Evolutionary conservation across 2,329 filamentous ascomycete genomes (phyloP), one percentile per base, ranked within the genome.

Genomic region (Fusarium sp.): DNA sequence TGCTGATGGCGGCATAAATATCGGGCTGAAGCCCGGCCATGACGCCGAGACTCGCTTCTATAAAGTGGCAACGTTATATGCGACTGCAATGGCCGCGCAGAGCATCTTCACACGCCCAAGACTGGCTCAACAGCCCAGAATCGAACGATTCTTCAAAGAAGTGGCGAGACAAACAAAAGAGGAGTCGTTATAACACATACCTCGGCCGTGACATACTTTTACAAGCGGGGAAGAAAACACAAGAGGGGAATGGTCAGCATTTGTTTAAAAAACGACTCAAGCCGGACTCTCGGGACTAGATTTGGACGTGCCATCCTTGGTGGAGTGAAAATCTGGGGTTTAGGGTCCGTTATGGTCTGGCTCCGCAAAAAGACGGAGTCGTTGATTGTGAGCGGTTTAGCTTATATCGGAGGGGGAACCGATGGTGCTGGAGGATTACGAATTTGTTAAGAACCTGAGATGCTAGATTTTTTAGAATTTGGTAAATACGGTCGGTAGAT

Each of bases 1-100:
- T 63, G 29, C 33, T 58, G 18, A 69, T 53, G 4, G 62, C 56
- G 31, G 54, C 54, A 45, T 71, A 74, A 9, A 74, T 56, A 40
- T 72, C 63, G 13, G 53, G 23, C 48, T 70, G 66, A 27, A 70
- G 50, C 33, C 71, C 70, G 21, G 59, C 59, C 72, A 73, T 74
- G 66, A 39, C 36, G 47, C 10, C 17, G 21, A n/a, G 13, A 10
- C 35, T 33, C 29, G 29, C 7, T 23, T 17, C 41, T 50, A 50
- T 15, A 23, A 40, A 17, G 37, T 58, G 41, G 11, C n/a, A n/a
- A n/a, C n/a, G n/a, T n/a, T 15, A 42, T 10, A 21, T 23, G 21
- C 41, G 25, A 41, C 17, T 33, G 11, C 20, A 37, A 40, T n/a
- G 11, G 11, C 8, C 21, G n/a, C 17, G 4, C 33, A 27, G 27